phyloP scores from a whole-genome alignment of 1,284 basidiomycete species.

The Puccinia triticina region DNA sequence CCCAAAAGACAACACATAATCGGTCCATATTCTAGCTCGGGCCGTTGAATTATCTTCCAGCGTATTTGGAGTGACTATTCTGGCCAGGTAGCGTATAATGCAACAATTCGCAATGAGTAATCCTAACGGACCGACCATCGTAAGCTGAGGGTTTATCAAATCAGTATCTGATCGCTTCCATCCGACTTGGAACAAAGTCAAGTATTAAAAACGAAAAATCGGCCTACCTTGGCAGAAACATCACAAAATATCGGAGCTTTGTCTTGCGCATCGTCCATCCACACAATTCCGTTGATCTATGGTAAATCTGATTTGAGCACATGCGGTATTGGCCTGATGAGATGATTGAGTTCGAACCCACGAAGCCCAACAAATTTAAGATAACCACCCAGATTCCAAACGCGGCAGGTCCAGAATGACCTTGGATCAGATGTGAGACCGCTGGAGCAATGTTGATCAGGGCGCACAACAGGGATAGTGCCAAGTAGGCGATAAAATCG shows the following conservation, averaged over 20 bases:
- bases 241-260: slow-evolving; percentile 47
- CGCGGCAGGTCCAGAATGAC: slow-evolving; percentile 37
- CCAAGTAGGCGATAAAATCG: slow-evolving; percentile 14
- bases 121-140: slow-evolving; percentile 36
- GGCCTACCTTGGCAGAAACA: slow-evolving; percentile 41
- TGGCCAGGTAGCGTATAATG: slow-evolving; percentile 46
- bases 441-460: slow-evolving; percentile 43
- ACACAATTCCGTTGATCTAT: slow-evolving; percentile 45
- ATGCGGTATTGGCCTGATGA: not conserved
- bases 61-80: slow-evolving; percentile 21
- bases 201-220: too few relatives aligned
- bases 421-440: slow-evolving; percentile 38
- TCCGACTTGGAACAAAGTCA: not conserved
- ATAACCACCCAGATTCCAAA: slow-evolving; percentile 45
- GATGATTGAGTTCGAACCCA: not conserved
- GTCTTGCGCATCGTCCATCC: slow-evolving; percentile 40
- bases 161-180: not conserved
- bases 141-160: slow-evolving; percentile 10
- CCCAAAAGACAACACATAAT: slow-evolving; percentile 41
- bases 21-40: not conserved
- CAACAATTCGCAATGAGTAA: slow-evolving; percentile 43
- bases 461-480: slow-evolving; percentile 24
- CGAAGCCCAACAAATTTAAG: slow-evolving; percentile 25
- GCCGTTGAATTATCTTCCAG: not conserved
- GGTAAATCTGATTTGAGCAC: not conserved